Base-by-base conservation (phyloP, 371 early-diverging fungal species). In the Encephalitozoon hellem region DNA sequence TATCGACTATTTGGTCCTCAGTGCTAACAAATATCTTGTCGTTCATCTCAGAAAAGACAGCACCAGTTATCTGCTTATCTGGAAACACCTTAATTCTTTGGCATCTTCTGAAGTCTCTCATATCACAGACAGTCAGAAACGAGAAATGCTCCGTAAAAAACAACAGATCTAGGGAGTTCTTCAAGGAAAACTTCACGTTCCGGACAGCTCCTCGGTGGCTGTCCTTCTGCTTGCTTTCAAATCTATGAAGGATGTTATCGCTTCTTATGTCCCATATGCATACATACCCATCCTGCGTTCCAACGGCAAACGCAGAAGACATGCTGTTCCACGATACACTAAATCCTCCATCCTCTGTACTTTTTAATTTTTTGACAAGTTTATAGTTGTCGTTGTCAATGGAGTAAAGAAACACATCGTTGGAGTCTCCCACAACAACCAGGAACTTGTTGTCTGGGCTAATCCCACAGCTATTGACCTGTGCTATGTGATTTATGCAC, bases 391-490 rank as follows among this genome's bases (percentile, higher is more conserved):
- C 90, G 45, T 82, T 82, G 12, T 85, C 81, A 4, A 90, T 87
- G 68, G 89, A 88, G 79, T 87, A 94, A 43, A 92, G 63, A 78
- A 88, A 90, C 4, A 92, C 90, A 69, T 90, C 87, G 71, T 90
- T 89, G 18, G 89, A 86, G 74, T 94, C 94, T 9, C 94, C 94
- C 0, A 91, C 92, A 0, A 91, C 90, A 9, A 89, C 87, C 87
- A 94, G 84, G 66, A 88, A 89, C 45, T 86, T 86, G 18, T 90
- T 90, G 83, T 93, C 91, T 0, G 91, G 90, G 78, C 90, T 91
- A 4, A 92, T 89, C 18, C 90, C 85, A 23, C 90, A 90, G 87
- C 67, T 73, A 77, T 72, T 74, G 28, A 79, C 80, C 26, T 74
- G 76, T 18, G 72, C 64, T 25, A 69, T 32, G 65, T 80, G 80